Conservation (phyloP, 495 filamentous ascomycete genomes). For the Aspergillus avenaceus region DNA sequence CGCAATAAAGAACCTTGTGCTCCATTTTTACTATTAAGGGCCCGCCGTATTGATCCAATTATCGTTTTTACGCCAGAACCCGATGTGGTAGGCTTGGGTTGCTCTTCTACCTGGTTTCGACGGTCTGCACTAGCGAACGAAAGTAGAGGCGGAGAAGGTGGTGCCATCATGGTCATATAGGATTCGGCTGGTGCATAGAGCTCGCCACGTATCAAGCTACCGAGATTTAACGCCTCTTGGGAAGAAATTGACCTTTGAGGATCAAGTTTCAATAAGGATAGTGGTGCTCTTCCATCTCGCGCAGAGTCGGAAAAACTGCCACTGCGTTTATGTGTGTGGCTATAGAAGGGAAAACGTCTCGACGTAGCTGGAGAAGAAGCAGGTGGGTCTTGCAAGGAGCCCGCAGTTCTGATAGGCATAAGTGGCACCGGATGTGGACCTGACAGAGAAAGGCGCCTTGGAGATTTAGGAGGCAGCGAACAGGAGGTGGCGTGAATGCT, state of each 20-base stretch:
- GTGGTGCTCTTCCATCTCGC: conserved; percentile 64
- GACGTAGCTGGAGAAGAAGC: conserved; percentile 26
- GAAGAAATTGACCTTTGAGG: conserved; percentile 36
- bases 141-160: conserved; percentile 51
- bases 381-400: conserved; percentile 23
- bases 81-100: conserved; percentile 28
- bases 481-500: conserved; percentile 73
- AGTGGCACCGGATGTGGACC: conserved; percentile 61
- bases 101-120: conserved; percentile 29
- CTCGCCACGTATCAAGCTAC: conserved; percentile 80
- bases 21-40: conserved; percentile 65
- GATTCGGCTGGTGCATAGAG: conserved; percentile 71
- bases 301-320: conserved; percentile 85
- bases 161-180: conserved; percentile 68
- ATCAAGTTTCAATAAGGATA: conserved; percentile 42
- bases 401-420: conserved; percentile 15
- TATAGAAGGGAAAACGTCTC: conserved; percentile 33
- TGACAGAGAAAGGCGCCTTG: conserved; percentile 43
- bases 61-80: conserved; percentile 77
- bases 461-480: conserved; percentile 67
- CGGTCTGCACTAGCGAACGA: conserved; percentile 23
- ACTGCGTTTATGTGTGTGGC: conserved; percentile 62
- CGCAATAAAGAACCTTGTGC: conserved; percentile 38
- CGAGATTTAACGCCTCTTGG: conserved; percentile 65
- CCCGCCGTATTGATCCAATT: conserved; percentile 82